Evolutionary conservation across 148 eudicot species (phyloP).

Genomic region (Rhododendron vialii): DNA sequence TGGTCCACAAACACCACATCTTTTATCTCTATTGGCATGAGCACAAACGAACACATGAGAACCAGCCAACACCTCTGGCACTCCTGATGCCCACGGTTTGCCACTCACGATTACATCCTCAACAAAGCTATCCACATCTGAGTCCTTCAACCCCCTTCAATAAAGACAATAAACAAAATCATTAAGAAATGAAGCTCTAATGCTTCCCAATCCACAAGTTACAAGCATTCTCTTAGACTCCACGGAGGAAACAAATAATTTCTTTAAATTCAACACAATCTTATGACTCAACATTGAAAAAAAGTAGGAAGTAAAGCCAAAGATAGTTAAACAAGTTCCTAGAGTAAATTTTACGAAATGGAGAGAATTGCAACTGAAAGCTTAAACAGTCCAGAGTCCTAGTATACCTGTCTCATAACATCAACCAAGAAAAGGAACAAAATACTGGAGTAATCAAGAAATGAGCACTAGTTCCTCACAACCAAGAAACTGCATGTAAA

Average conservation of each 20-base stretch:
- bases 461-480: not conserved
- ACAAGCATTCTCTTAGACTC: not conserved
- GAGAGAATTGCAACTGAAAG: not conserved
- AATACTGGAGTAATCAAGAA: not conserved
- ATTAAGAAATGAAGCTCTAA: constrained; percentile 8
- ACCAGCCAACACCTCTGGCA: constrained; percentile 63
- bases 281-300: not conserved
- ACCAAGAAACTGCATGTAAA: not conserved
- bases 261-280: not conserved
- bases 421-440: not conserved
- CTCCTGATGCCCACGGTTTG: constrained; percentile 68
- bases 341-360: not conserved
- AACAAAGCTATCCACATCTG: constrained; percentile 80
- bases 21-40: constrained; percentile 70
- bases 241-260: not conserved
- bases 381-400: not conserved
- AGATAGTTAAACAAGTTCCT: not conserved
- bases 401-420: constrained; percentile 37
- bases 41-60: constrained; percentile 84
- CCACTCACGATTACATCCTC: constrained; percentile 87
- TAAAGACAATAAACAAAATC: constrained; percentile 8
- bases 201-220: not conserved
- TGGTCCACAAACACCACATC: constrained; percentile 99
- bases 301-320: not conserved
- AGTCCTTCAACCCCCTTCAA: constrained; percentile 78